A percentile compares a stretch with the other conserved stretches of the same genome.
These are phyloP conservation scores for Trichophyton mentagrophytes DNA, from an alignment of 2,329 filamentous ascomycete species.

Conservation along the genomic window DNA sequence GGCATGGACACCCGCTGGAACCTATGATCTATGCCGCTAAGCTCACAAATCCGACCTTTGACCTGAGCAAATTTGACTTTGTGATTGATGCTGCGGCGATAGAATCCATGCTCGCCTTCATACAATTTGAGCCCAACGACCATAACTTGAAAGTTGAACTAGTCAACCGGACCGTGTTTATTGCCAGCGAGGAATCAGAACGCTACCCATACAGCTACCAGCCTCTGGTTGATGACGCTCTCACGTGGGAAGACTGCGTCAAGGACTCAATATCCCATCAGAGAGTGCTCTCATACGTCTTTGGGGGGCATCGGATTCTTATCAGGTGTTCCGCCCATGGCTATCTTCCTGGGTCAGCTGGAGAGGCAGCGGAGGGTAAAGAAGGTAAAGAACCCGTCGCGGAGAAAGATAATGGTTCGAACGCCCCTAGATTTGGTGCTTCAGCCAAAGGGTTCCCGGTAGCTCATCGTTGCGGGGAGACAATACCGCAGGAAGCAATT, in stretches of 20 bases:
- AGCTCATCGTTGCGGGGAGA: conserved; percentile 6
- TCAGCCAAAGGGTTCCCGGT: not conserved
- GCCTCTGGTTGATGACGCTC: too few relatives aligned
- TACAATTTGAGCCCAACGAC: not conserved
- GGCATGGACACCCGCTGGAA: conserved; percentile 30
- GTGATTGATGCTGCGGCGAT: conserved; percentile 50
- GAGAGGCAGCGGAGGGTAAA: not conserved
- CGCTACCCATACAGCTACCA: conserved; percentile 34
- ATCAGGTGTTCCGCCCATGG: conserved; percentile 49
- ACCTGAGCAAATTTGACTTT: conserved; percentile 37
- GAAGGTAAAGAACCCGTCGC: not conserved
- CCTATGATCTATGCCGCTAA: conserved; percentile 35
- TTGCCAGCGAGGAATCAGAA: conserved; percentile 49
- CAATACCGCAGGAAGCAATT: conserved; percentile 32
- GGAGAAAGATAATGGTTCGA: not conserved
- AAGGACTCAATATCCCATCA: conserved; percentile 49
- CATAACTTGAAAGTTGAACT: conserved; percentile 33
- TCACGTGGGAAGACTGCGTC: conserved; percentile 41
- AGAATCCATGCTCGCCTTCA: conserved; percentile 41
- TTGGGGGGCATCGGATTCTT: conserved; percentile 41
- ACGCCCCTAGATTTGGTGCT: not conserved
- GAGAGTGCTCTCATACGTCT: conserved; percentile 45
- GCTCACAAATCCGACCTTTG: conserved; percentile 25
- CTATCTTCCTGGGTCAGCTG: conserved; percentile 33
- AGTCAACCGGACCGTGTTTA: conserved; percentile 47